Base-by-base conservation (phyloP, 2,329 filamentous ascomycete genomes). In the Ophiostoma perfectum region DNA sequence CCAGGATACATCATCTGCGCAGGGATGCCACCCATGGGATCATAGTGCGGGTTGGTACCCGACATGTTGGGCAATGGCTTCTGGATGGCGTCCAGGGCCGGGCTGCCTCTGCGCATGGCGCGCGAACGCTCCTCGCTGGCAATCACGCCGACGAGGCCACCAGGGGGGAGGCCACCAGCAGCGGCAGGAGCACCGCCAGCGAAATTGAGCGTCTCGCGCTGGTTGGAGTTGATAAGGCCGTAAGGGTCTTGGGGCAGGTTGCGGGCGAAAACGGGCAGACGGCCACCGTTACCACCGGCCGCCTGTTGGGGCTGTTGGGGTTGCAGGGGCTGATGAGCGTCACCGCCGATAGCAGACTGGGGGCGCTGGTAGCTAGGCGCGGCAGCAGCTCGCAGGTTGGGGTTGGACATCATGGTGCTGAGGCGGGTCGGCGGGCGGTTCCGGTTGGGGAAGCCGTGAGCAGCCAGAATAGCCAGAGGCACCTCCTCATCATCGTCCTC, bases 101-200 rank as follows among this genome's bases (percentile, higher is more conserved):
- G 91, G 74, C 90, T 95, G 45, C 91, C 92, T 74, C 92, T 83
- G 73, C 92, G 84, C 82, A 92, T 82, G 42, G 92, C 92, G 72
- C 89, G 85, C 55, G 90, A 89, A 64, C 91, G 85, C 77, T 96
- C 92, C 78, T 96, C 92, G 66, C 82, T 90, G 45, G 91, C 91
- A 78, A 97, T 97, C 8, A 97, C 91, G 9, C 92, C 92, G 27
- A 97, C 90, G 11, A 97, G 82, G 11, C 93, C 93, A 58, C 91
- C 92, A 0, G 90, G 89, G 16, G 89, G 89, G 5, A 83, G 75
- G 39, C 78, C 72, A 55, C 75, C 79, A 74, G 49, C 41, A 11
- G 62, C 39, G 0, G 66, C 66, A 27, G 67, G 64, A 69, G 80
- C 76, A 38, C 87, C 87, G 58, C 86, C 88, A 66, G 86, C 85